Conservation (phyloP, 441 rosid species). For the Croton setiger region DNA sequence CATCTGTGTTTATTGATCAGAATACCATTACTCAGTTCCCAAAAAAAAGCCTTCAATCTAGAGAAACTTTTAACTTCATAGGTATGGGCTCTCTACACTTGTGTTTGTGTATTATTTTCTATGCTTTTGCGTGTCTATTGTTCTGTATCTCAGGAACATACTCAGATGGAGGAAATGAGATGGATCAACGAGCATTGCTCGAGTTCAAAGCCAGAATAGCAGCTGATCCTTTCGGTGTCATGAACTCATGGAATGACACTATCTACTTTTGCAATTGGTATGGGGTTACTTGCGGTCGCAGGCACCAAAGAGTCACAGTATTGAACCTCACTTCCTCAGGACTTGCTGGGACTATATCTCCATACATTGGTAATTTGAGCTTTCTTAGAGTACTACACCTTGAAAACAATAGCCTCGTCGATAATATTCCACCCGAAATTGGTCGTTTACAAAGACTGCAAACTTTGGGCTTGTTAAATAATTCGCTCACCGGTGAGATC, state of each 20-base stretch:
- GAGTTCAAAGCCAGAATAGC: background rate
- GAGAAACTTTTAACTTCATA: too few species aligned
- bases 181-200: background rate
- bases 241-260: background rate
- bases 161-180: background rate
- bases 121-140: background rate
- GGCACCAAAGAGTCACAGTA: background rate
- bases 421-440: background rate
- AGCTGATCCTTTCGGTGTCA: background rate
- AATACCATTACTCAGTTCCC: too few species aligned
- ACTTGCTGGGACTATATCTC: slow-evolving; percentile 2
- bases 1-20: too few species aligned
- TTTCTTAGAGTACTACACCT: background rate
- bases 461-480: background rate
- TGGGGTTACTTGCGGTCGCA: background rate
- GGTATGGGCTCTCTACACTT: too few species aligned
- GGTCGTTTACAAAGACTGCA: background rate
- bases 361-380: background rate
- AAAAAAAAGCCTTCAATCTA: too few species aligned
- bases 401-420: background rate
- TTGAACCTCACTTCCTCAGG: background rate
- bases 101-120: too few species aligned
- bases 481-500: background rate
- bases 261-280: background rate
- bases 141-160: background rate